Conservation (phyloP, 2,329 filamentous ascomycete species). For the Aspergillus ibericus region DNA sequence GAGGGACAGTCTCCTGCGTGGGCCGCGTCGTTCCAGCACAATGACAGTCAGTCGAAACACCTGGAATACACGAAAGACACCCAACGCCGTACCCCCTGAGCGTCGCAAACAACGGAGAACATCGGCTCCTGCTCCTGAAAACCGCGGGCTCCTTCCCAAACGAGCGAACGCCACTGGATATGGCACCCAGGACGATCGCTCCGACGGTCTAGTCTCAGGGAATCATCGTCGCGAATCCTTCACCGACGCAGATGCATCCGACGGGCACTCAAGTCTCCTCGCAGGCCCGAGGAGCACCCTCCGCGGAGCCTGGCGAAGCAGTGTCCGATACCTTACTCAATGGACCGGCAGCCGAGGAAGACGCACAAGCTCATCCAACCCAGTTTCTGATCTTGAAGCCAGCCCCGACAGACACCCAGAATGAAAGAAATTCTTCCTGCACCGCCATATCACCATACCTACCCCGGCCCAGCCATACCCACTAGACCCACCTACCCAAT, state of each 20-base stretch:
- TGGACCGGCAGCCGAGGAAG: conserved; percentile 18
- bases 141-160: conserved; percentile 21
- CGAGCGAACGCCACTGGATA: conserved; percentile 29
- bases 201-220: neutral
- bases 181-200: conserved; percentile 26
- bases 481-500: neutral
- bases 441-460: neutral
- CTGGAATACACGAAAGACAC: conserved; percentile 25
- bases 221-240: conserved; percentile 1
- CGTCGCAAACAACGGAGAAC: conserved; percentile 22
- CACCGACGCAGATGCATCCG: neutral
- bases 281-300: conserved; percentile 30
- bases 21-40: conserved; percentile 26
- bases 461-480: neutral
- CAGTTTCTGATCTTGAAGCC: conserved; percentile 15
- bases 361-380: neutral
- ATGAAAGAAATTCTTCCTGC: neutral
- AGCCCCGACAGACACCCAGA: neutral
- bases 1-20: conserved; percentile 17
- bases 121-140: conserved; percentile 27
- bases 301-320: conserved; percentile 25
- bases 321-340: conserved; percentile 25
- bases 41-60: conserved; percentile 18
- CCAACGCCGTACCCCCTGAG: conserved; percentile 12
- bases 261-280: conserved; percentile 19